phyloP scores from a whole-genome alignment of 495 filamentous ascomycete species.

The Immersiella caudata region DNA sequence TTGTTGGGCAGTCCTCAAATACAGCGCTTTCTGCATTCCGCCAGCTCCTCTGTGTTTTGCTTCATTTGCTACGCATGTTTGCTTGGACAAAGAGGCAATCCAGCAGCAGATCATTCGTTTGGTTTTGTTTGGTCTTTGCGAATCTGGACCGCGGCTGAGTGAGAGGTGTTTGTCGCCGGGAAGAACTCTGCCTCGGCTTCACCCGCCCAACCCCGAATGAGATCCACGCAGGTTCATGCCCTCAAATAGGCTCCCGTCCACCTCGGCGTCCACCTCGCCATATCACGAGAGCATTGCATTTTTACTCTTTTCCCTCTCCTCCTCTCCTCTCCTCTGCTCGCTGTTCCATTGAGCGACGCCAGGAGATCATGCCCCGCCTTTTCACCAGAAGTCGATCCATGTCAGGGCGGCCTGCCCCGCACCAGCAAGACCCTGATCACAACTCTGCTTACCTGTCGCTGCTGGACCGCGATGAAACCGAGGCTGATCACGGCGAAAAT shows the following conservation, averaged over 20 bases:
- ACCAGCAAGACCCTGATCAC: slow-evolving; percentile 19
- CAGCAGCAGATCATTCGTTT: background rate
- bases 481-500: background rate
- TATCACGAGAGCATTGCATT: background rate
- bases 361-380: slow-evolving; percentile 27
- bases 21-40: background rate
- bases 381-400: slow-evolving; percentile 23
- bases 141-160: background rate
- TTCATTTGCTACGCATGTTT: background rate
- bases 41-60: background rate
- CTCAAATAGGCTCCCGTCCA: slow-evolving; percentile 11
- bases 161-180: slow-evolving; percentile 8
- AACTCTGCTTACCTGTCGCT: slow-evolving; percentile 35
- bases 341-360: background rate
- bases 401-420: slow-evolving; percentile 1
- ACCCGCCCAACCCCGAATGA: slow-evolving; percentile 5
- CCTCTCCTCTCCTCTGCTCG: background rate
- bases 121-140: background rate
- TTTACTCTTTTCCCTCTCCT: background rate
- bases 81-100: background rate
- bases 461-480: slow-evolving; percentile 27
- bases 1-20: background rate
- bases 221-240: slow-evolving; percentile 14
- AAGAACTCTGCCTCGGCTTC: slow-evolving; percentile 11
- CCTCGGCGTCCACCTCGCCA: no score